These are phyloP conservation scores for Cochlearia excelsa DNA, from an alignment of 345 rosid species.

Conservation along the genomic window DNA sequence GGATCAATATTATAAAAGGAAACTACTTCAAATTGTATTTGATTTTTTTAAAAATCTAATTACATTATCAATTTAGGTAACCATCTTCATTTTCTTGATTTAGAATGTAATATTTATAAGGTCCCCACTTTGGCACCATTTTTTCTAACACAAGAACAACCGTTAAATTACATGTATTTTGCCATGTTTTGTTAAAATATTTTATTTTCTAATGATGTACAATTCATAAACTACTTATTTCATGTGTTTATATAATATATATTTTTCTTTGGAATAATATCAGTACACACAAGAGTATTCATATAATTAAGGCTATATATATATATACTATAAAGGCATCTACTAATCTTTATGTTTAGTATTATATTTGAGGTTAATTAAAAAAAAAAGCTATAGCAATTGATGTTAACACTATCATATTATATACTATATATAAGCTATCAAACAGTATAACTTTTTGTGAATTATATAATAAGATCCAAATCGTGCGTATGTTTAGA, in stretches of 20 bases:
- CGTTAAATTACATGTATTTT: too few relatives aligned
- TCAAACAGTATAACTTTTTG: not conserved
- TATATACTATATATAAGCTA: not conserved
- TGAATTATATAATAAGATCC: slow-evolving; percentile 6
- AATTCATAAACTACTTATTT: not conserved
- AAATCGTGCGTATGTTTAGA: slow-evolving; percentile 26
- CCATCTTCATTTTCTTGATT: slow-evolving; percentile 11
- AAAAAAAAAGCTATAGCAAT: slow-evolving; percentile 16
- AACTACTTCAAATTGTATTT: too few relatives aligned
- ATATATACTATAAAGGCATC: slow-evolving; percentile 23
- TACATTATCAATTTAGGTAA: slow-evolving; percentile 13
- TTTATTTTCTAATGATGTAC: not conserved
- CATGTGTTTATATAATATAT: not conserved
- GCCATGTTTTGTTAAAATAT: not conserved
- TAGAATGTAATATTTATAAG: slow-evolving; percentile 17
- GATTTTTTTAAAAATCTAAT: not conserved
- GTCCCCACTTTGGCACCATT: slow-evolving; percentile 30
- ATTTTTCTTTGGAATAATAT: too few relatives aligned
- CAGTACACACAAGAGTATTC: too few relatives aligned
- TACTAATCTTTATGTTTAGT: slow-evolving; percentile 26
- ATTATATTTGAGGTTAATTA: slow-evolving; percentile 1
- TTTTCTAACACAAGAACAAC: too few relatives aligned
- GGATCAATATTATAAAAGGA: not conserved
- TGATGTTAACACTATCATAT: slow-evolving; percentile 26
- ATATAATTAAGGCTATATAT: too few relatives aligned